Evolutionary conservation across 2,329 filamentous ascomycete species (phyloP).

Genomic region (Thermothelomyces thermophilus): DNA sequence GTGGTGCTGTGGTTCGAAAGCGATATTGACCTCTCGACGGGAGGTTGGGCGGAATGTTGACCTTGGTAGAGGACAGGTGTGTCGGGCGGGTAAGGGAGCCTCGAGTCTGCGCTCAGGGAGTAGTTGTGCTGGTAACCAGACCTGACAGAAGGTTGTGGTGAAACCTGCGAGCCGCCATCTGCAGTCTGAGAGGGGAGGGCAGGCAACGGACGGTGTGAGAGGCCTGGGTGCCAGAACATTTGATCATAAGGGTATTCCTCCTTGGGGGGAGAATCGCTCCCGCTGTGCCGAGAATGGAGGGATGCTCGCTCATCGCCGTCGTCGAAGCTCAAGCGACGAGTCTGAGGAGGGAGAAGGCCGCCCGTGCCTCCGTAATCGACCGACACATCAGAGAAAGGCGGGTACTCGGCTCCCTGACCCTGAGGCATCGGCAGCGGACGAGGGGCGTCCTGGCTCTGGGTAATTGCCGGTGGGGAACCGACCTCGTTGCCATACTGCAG

Average conservation of each 20-base stretch:
- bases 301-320: constrained; percentile 76
- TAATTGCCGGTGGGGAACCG: constrained; percentile 36
- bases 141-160: constrained; percentile 33
- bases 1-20: constrained; percentile 75
- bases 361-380: constrained; percentile 90
- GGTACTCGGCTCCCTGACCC: constrained; percentile 33
- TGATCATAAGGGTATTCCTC: constrained; percentile 67
- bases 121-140: constrained; percentile 46
- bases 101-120: constrained; percentile 43
- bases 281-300: constrained; percentile 49
- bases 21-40: constrained; percentile 69
- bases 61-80: constrained; percentile 44
- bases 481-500: constrained; percentile 45
- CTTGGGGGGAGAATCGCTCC: constrained; percentile 58
- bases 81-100: constrained; percentile 32
- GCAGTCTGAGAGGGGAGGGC: constrained; percentile 42
- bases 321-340: constrained; percentile 78
- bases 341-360: constrained; percentile 69
- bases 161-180: constrained; percentile 11
- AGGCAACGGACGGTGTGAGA: constrained; percentile 58
- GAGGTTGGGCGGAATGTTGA: constrained; percentile 38
- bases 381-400: constrained; percentile 53
- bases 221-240: constrained; percentile 87
- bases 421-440: constrained; percentile 44
- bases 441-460: constrained; percentile 37